A percentile compares a stretch with the other conserved stretches of the same genome.
phyloP scores from a whole-genome alignment of 75 land plant species.

The Azolla pinnata region DNA sequence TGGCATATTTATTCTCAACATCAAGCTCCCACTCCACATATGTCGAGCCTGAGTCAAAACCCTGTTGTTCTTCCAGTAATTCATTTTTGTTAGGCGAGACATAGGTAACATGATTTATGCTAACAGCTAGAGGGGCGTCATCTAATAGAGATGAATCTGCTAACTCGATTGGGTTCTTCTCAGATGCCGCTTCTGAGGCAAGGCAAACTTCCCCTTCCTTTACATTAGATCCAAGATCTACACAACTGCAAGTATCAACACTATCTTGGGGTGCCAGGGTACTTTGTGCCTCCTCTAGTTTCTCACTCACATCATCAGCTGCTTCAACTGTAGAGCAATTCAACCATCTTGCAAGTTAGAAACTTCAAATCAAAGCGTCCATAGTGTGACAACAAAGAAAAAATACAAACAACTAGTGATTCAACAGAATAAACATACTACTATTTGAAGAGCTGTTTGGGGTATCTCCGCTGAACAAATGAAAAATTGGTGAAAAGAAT shows the following conservation, averaged over 20 bases:
- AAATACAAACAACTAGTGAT: background rate
- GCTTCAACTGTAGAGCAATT: constrained; percentile 1
- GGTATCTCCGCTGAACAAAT: constrained; percentile 21
- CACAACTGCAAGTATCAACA: too few species aligned
- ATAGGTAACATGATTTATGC: background rate
- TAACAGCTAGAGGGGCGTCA: background rate
- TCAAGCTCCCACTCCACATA: constrained; percentile 4
- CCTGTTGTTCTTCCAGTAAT: background rate
- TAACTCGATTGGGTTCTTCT: too few species aligned
- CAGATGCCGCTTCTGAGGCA: too few species aligned
- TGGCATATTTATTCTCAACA: constrained; percentile 4
- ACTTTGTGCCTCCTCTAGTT: background rate
- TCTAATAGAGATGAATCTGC: too few species aligned
- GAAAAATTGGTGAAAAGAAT: constrained; percentile 60
- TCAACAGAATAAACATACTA: background rate
- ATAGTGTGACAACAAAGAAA: too few species aligned
- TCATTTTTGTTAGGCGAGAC: background rate
- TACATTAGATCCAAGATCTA: background rate
- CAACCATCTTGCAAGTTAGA: too few species aligned
- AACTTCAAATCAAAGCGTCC: background rate
- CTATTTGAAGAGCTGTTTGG: constrained; percentile 20
- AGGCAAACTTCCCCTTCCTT: background rate
- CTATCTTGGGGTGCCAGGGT: background rate
- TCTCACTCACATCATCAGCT: background rate
- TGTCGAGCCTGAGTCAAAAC: background rate